phyloP scores from a whole-genome alignment of 768 basidiomycete genomes.

The Gautieria morchelliformis region DNA sequence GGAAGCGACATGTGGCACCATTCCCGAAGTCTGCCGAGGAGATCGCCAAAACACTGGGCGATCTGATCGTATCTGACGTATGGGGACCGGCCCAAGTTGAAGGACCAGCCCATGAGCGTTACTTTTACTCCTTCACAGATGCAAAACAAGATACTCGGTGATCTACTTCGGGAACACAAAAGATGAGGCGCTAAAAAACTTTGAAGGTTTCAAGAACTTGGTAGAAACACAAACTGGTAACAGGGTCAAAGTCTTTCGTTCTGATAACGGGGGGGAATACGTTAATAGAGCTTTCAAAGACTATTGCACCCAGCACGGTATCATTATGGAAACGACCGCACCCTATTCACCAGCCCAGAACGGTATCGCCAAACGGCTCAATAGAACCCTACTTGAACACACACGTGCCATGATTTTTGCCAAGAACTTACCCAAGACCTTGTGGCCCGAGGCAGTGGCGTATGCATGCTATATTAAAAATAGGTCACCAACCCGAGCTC shows the following conservation, averaged over 20 bases:
- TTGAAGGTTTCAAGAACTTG: background rate
- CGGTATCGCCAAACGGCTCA: conserved; percentile 13
- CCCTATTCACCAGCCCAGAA: conserved; percentile 32
- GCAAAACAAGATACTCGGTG: background rate
- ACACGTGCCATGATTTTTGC: conserved; percentile 1
- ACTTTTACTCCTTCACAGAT: background rate
- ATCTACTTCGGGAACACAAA: background rate
- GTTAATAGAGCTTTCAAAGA: conserved; percentile 14
- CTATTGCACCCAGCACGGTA: conserved; percentile 18
- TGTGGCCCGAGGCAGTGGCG: background rate
- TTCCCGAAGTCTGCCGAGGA: background rate
- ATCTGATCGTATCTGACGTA: background rate
- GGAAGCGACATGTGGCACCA: background rate
- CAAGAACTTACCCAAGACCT: background rate
- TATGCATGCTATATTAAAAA: conserved; percentile 6
- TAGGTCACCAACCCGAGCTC: background rate
- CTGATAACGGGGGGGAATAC: background rate
- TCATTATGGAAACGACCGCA: conserved; percentile 21
- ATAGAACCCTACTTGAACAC: background rate
- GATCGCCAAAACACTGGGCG: background rate
- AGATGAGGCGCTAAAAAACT: background rate
- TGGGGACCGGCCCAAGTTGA: background rate
- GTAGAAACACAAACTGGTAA: background rate
- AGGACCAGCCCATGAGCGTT: background rate
- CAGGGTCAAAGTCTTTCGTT: background rate